Conservation (phyloP, 192 early-diverging fungal species). For the Helicostylum pulchrum region DNA sequence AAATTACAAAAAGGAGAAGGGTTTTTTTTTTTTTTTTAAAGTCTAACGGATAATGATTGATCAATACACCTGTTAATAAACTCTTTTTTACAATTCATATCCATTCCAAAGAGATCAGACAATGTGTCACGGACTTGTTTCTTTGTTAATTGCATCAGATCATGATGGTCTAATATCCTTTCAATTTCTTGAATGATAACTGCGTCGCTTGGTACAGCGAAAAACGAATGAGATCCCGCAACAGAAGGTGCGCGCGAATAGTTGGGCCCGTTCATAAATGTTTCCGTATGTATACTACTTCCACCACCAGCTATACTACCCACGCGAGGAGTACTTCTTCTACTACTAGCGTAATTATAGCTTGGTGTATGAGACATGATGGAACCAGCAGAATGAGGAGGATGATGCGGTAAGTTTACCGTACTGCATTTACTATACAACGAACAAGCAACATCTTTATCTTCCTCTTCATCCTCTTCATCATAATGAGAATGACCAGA, state of each 20-base stretch:
- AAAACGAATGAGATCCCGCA: not conserved
- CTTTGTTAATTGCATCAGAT: slow-evolving; percentile 76
- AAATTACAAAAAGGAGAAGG: not conserved
- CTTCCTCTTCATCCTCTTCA: slow-evolving; percentile 62
- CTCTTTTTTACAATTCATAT: slow-evolving; percentile 59
- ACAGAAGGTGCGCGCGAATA: slow-evolving; percentile 3
- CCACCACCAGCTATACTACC: not conserved
- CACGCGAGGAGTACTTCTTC: not conserved
- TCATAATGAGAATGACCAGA: slow-evolving; percentile 49
- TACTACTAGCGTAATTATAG: not conserved
- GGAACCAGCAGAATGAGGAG: not conserved
- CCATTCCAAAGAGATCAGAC: slow-evolving; percentile 60
- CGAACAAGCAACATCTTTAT: not conserved
- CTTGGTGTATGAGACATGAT: not conserved
- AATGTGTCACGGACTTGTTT: slow-evolving; percentile 76
- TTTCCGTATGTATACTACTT: slow-evolving; percentile 11
- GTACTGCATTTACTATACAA: slow-evolving; percentile 9
- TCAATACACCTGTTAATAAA: slow-evolving; percentile 77
- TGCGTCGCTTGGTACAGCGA: slow-evolving; percentile 62
- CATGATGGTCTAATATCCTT: slow-evolving; percentile 61
- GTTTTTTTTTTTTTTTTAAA: slow-evolving; percentile 3
- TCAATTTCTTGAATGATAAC: slow-evolving; percentile 73
- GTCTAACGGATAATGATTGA: slow-evolving; percentile 32
- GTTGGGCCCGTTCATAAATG: not conserved
- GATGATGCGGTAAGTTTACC: not conserved